phyloP scores from a whole-genome alignment of 2,329 filamentous ascomycete species.

The Trichothecium roseum region DNA sequence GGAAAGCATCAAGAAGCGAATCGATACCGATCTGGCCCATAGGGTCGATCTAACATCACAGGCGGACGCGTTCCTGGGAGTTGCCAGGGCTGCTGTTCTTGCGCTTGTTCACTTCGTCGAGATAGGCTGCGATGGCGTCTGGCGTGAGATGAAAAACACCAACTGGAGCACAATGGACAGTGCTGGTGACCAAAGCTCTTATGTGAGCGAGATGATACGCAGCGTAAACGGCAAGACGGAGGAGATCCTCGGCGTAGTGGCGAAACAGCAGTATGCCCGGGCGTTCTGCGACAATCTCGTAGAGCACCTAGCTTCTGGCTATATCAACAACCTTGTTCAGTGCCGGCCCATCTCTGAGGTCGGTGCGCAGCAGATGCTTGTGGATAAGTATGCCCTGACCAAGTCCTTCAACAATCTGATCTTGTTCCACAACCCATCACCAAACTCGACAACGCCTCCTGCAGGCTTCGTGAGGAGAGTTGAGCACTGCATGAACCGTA shows the following conservation, averaged over 20 bases:
- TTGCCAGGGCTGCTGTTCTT: slow-evolving; percentile 79
- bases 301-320: slow-evolving; percentile 70
- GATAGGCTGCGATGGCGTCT: slow-evolving; percentile 69
- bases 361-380: slow-evolving; percentile 92
- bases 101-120: slow-evolving; percentile 79
- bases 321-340: slow-evolving; percentile 75
- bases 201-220: slow-evolving; percentile 71
- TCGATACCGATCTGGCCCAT: slow-evolving; percentile 66
- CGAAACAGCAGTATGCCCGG: slow-evolving; percentile 87
- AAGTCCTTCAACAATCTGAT: slow-evolving; percentile 67
- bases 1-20: slow-evolving; percentile 84
- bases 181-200: slow-evolving; percentile 88
- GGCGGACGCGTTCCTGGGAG: slow-evolving; percentile 89
- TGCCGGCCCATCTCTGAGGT: slow-evolving; percentile 88
- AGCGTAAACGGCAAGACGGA: slow-evolving; percentile 61
- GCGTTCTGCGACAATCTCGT: slow-evolving; percentile 96
- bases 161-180: slow-evolving; percentile 91
- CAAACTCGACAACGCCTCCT: slow-evolving; percentile 28
- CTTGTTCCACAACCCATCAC: slow-evolving; percentile 45
- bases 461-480: slow-evolving; percentile 76
- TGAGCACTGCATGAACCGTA: slow-evolving; percentile 69
- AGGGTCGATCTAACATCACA: slow-evolving; percentile 86
- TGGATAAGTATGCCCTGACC: slow-evolving; percentile 86
- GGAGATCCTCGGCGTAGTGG: slow-evolving; percentile 66
- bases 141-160: slow-evolving; percentile 95